A percentile compares a stretch with the other conserved stretches of the same genome.
phyloP scores from a whole-genome alignment of 768 basidiomycete genomes.

The Exidia glandulosa region DNA sequence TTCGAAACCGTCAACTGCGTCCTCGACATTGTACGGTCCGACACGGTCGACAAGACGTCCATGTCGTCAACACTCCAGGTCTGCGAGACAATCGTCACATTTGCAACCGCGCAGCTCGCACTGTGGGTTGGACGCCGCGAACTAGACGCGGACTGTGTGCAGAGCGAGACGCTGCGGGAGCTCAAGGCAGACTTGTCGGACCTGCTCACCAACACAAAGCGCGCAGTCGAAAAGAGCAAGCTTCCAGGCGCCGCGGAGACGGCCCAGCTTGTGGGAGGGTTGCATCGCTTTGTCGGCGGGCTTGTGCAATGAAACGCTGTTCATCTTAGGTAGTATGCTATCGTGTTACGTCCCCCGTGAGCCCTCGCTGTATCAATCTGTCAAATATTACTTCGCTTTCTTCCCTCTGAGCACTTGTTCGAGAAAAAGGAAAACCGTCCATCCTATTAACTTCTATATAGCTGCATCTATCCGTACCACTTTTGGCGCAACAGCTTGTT shows the following conservation, averaged over 20 bases:
- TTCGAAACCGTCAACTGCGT: slow-evolving; percentile 76
- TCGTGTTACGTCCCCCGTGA: too few relatives aligned
- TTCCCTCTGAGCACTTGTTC: too few relatives aligned
- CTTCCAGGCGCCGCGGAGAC: background rate
- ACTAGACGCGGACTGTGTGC: slow-evolving; percentile 29
- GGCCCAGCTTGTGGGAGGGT: background rate
- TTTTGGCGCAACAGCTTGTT: slow-evolving; percentile 54
- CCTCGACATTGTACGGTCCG: slow-evolving; percentile 57
- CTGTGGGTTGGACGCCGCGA: slow-evolving; percentile 72
- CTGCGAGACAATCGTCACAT: slow-evolving; percentile 58
- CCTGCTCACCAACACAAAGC: slow-evolving; percentile 1
- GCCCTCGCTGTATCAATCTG: too few relatives aligned
- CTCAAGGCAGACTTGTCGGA: background rate
- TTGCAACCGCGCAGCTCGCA: slow-evolving; percentile 65
- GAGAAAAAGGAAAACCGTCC: too few relatives aligned
- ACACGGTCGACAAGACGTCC: slow-evolving; percentile 40
- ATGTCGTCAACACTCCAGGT: slow-evolving; percentile 39
- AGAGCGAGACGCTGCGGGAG: background rate
- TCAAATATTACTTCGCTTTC: too few relatives aligned
- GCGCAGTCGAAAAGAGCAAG: background rate
- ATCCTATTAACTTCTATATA: too few relatives aligned
- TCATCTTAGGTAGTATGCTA: too few relatives aligned
- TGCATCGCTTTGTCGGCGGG: background rate
- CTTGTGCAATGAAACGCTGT: too few relatives aligned
- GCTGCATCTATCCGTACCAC: slow-evolving; percentile 53